A percentile compares a stretch with the other conserved stretches of the same genome.
These are phyloP conservation scores for Saxophila tyrrhenica DNA, from an alignment of 495 filamentous ascomycete genomes.

Conservation along the genomic window DNA sequence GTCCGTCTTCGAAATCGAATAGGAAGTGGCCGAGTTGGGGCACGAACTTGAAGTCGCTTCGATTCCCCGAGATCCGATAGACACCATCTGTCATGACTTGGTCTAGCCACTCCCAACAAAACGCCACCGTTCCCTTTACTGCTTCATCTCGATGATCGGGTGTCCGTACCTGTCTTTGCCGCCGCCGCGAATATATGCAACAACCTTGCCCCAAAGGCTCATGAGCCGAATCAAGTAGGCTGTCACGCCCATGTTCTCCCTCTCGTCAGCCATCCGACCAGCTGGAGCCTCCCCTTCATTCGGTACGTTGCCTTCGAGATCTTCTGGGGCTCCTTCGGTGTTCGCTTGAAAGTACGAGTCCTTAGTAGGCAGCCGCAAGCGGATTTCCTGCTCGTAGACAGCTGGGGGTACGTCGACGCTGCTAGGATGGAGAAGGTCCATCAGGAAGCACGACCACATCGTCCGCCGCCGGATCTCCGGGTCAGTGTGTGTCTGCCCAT, in stretches of 20 bases:
- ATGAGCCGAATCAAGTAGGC: constrained; percentile 84
- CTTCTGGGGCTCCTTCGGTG: constrained; percentile 78
- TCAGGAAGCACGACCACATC: constrained; percentile 96
- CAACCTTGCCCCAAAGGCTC: constrained; percentile 78
- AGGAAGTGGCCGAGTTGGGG: neutral
- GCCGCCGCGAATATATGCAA: constrained; percentile 82
- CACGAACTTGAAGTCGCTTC: neutral
- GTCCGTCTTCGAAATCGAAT: neutral
- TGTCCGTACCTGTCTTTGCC: constrained; percentile 63
- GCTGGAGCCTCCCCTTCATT: constrained; percentile 52
- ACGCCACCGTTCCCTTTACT: neutral
- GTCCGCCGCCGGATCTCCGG: constrained; percentile 82
- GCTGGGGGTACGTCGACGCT: constrained; percentile 90
- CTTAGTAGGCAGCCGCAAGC: constrained; percentile 81
- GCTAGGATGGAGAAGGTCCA: constrained; percentile 96
- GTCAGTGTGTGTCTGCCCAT: constrained; percentile 73
- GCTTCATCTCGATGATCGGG: constrained; percentile 52
- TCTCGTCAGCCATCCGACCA: constrained; percentile 53
- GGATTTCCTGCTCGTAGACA: constrained; percentile 74
- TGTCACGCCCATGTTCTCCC: constrained; percentile 85
- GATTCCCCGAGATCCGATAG: neutral
- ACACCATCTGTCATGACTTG: neutral
- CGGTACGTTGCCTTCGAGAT: constrained; percentile 60
- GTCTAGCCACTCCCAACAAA: neutral
- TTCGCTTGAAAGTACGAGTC: constrained; percentile 86